phyloP scores from a whole-genome alignment of 495 filamentous ascomycete genomes.

The Podospora anserina region DNA sequence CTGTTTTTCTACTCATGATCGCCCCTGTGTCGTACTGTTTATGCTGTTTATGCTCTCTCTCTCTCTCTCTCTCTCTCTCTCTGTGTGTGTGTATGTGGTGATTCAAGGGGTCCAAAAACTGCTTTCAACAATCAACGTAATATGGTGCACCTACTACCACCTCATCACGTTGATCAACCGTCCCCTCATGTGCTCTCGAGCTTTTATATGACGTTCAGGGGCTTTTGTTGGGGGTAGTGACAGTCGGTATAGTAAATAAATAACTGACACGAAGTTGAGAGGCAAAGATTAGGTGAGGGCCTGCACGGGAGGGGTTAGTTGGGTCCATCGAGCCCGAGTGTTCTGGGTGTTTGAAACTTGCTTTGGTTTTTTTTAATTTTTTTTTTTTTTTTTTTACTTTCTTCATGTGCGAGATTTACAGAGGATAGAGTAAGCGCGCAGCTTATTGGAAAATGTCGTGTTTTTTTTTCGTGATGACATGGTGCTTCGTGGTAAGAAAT shows the following conservation, averaged over 20 bases:
- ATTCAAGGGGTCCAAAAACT: not conserved
- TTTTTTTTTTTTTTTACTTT: no score
- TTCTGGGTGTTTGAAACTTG: not conserved
- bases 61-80: no score
- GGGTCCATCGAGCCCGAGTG: not conserved
- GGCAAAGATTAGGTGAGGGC: no score
- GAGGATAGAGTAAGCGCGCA: not conserved
- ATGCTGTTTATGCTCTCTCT: not conserved
- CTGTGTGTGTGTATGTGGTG: not conserved
- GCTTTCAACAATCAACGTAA: not conserved
- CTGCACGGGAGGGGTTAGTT: not conserved
- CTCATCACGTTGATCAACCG: not conserved
- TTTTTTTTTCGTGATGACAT: not conserved
- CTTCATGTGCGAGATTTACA: no score
- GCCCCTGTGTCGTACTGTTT: not conserved
- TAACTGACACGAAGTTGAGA: no score
- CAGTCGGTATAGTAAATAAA: no score
- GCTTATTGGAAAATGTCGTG: no score
- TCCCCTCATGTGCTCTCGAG: not conserved
- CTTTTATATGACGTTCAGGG: not conserved
- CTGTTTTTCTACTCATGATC: not conserved
- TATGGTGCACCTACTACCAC: not conserved
- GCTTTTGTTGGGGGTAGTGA: no score
- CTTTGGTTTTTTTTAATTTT: no score
- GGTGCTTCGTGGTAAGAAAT: not conserved